phyloP scores from a whole-genome alignment of 2,329 filamentous ascomycete species.

The Penicillium sp. region DNA sequence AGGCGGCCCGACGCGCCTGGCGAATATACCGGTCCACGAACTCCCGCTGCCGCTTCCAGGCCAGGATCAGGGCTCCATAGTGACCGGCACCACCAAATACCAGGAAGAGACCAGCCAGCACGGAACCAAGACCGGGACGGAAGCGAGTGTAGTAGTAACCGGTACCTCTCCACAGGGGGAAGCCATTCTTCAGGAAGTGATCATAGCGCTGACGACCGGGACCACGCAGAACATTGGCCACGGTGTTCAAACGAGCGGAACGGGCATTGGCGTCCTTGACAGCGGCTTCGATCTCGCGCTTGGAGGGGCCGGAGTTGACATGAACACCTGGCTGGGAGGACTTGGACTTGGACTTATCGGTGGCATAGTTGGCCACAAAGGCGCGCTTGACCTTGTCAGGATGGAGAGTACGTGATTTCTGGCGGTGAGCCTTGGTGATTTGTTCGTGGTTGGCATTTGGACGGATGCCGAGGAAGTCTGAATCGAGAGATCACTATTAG shows the following conservation, averaged over 20 bases:
- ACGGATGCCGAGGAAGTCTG: conserved; percentile 77
- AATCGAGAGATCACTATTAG: neutral
- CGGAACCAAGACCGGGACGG: conserved; percentile 84
- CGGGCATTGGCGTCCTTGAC: conserved; percentile 79
- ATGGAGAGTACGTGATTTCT: conserved; percentile 78
- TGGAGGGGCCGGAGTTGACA: conserved; percentile 68
- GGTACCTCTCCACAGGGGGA: conserved; percentile 94
- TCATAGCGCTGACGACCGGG: conserved; percentile 84
- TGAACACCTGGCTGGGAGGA: conserved; percentile 62
- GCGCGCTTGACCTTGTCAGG: conserved; percentile 93
- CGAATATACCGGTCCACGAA: conserved; percentile 91
- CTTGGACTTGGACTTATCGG: conserved; percentile 51
- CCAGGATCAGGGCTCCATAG: conserved; percentile 80
- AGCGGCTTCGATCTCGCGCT: conserved; percentile 73
- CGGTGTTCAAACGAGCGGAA: conserved; percentile 80
- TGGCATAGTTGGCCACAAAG: conserved; percentile 69
- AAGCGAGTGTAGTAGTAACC: conserved; percentile 98
- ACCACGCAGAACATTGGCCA: conserved; percentile 82
- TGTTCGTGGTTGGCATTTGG: conserved; percentile 77
- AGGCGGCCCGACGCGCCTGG: conserved; percentile 82
- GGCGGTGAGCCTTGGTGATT: conserved; percentile 91
- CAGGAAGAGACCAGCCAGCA: conserved; percentile 77
- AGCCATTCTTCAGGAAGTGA: conserved; percentile 88
- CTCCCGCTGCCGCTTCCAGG: conserved; percentile 85
- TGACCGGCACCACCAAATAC: conserved; percentile 81